These are phyloP conservation scores for Acrocalymma vagum DNA, from an alignment of 2,329 filamentous ascomycete genomes.

Conservation along the genomic window DNA sequence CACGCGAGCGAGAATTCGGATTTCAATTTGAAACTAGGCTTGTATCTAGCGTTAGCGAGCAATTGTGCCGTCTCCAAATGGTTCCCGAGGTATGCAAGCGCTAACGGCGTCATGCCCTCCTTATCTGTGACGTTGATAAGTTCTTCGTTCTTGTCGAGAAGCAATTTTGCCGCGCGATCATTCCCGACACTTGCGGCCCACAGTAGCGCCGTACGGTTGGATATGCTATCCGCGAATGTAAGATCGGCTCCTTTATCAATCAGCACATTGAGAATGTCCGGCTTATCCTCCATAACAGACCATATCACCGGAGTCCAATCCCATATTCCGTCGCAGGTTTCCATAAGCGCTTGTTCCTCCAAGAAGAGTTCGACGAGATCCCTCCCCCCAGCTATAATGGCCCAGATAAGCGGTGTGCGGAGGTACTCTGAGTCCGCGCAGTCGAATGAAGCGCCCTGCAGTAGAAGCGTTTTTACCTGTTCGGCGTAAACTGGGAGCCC, in stretches of 20 bases:
- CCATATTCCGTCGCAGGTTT: conserved; percentile 1
- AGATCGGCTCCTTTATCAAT: conserved; percentile 3
- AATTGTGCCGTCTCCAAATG: not conserved
- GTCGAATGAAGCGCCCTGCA: not conserved
- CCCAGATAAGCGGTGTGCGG: conserved; percentile 9
- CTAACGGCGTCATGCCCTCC: conserved; percentile 1
- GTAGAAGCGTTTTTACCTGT: not conserved
- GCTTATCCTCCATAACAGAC: conserved; percentile 2
- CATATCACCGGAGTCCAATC: conserved; percentile 5
- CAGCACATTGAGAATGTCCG: not conserved
- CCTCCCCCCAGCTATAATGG: conserved; percentile 1
- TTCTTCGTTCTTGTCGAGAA: not conserved
- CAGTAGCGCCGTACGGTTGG: conserved; percentile 1
- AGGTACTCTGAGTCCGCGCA: conserved; percentile 1
- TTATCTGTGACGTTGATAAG: conserved; percentile 2
- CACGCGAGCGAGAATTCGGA: conserved; percentile 2
- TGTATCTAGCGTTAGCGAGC: not conserved
- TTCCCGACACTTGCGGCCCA: conserved; percentile 8
- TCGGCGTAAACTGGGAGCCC: not conserved
- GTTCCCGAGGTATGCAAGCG: conserved; percentile 2
- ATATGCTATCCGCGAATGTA: not conserved
- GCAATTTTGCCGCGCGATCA: not conserved
- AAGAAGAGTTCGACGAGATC: conserved; percentile 3
- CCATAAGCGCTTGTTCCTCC: not conserved
- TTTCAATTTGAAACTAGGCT: not conserved